Percentiles rank a stretch among this genome's conserved stretches.
Conservation (phyloP, 306 rosid species). For the Luffa acutangula region DNA sequence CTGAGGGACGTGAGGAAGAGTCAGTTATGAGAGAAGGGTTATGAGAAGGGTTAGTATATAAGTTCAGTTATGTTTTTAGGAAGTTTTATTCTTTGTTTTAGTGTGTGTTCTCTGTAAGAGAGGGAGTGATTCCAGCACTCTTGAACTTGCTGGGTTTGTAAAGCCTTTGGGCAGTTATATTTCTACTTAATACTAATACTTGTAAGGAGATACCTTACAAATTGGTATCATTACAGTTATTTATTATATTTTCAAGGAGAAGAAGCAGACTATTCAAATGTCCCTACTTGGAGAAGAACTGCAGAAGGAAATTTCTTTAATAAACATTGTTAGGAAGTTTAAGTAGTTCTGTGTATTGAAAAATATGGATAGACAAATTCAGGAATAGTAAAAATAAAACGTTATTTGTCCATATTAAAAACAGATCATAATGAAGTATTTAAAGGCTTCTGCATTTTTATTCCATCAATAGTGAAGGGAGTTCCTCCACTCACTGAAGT, state of each 20-base stretch:
- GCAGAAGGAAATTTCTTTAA: not conserved
- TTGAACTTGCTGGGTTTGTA: too few relatives aligned
- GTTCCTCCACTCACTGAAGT: not conserved
- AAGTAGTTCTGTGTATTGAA: not conserved
- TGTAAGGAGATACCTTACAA: too few relatives aligned
- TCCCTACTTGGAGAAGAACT: not conserved
- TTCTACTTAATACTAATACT: too few relatives aligned
- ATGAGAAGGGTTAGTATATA: too few relatives aligned
- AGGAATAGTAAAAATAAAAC: not conserved
- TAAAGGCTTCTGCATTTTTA: not conserved
- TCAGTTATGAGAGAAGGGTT: too few relatives aligned
- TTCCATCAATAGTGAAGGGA: not conserved
- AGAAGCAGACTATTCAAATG: not conserved
- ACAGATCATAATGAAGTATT: not conserved
- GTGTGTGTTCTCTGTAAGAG: too few relatives aligned
- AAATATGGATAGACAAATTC: not conserved
- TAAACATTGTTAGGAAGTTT: not conserved
- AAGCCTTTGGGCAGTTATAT: too few relatives aligned
- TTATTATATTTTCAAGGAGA: not conserved
- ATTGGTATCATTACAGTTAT: too few relatives aligned
- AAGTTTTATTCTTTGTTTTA: too few relatives aligned
- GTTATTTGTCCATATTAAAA: not conserved
- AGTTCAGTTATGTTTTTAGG: too few relatives aligned
- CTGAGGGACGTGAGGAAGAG: too few relatives aligned
- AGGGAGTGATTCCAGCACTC: too few relatives aligned